Evolutionary conservation across 2,329 filamentous ascomycete species (phyloP), one percentile per base, ranked within the genome.

Genomic region (Diaporthe sp.): DNA sequence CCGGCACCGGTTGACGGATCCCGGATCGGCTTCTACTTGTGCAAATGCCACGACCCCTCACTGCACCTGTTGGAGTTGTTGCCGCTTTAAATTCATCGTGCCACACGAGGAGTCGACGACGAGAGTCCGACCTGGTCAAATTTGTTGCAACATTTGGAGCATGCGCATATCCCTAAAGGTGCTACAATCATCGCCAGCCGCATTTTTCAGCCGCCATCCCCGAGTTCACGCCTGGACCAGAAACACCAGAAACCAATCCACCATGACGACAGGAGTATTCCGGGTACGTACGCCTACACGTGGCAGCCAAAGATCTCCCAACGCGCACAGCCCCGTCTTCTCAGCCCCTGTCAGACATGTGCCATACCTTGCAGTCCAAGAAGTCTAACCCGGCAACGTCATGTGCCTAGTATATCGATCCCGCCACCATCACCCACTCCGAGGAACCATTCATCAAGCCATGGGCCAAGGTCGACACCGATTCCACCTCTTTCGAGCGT

Each of bases 401-500:
- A 42, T 31, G 15, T 2, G 92, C 93, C 84, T 88, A 88, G 76
- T 91, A 93, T 83, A 90, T 93, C 77, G 91, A 93, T 80, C 84
- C 87, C 1, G 79, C 85, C 1, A 87, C 87, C 31, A 87, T 84
- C 61, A 71, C 74, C 25, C 75, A 76, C 57, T 73, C 68, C 72
- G 77, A 87, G 77, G 84, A 79, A 6, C 78, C 79, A 22, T 80
- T 84, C 78, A 83, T 83, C 72, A 91, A 91, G 80, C 89, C 91
- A 1, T 94, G 92, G 92, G 81, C 84, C 79, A 94, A 94, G 79
- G 92, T 94, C 53, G 92, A 94, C 80, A 88, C 87, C 0, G 88
- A 89, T 57, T 88, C 86, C 22, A 84, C 83, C n/a, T 91, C 89
- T 7, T 93, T 88, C 83, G 82, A 82, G 31, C 83, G 88, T 19